Evolutionary conservation across 2,329 filamentous ascomycete species (phyloP).

Genomic region (Coniochaeta sp.): DNA sequence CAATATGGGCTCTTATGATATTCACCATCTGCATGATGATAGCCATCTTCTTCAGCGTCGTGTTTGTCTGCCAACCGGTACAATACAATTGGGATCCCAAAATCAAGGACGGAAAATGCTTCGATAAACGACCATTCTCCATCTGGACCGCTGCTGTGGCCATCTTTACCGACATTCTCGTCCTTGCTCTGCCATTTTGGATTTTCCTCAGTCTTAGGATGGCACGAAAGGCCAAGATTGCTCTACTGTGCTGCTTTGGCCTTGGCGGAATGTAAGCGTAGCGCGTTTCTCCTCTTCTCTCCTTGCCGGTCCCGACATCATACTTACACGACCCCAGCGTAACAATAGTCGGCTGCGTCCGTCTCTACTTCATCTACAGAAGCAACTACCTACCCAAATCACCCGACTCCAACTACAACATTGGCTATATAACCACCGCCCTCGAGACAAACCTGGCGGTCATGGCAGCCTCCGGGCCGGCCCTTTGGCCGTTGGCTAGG

Average conservation of each 20-base stretch:
- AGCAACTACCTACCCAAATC: slow-evolving; percentile 13
- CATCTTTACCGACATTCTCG: slow-evolving; percentile 31
- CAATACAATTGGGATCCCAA: slow-evolving; percentile 21
- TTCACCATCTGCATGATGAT: slow-evolving; percentile 26
- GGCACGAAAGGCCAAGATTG: slow-evolving; percentile 21
- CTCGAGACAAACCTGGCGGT: slow-evolving; percentile 31
- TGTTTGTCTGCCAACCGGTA: slow-evolving; percentile 32
- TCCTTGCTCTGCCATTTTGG: slow-evolving; percentile 26
- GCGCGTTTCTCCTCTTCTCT: neutral
- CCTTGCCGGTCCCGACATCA: neutral
- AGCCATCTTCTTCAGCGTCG: slow-evolving; percentile 25
- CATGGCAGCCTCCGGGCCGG: slow-evolving; percentile 27
- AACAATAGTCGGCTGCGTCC: slow-evolving; percentile 19
- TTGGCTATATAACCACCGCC: slow-evolving; percentile 21
- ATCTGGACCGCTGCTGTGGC: slow-evolving; percentile 26
- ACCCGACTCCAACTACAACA: slow-evolving; percentile 18
- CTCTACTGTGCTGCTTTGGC: slow-evolving; percentile 24
- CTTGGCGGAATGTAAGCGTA: slow-evolving; percentile 18
- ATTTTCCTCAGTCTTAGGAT: slow-evolving; percentile 25
- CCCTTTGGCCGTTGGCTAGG: slow-evolving; percentile 28
- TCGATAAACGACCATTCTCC: slow-evolving; percentile 22
- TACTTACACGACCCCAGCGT: slow-evolving; percentile 11
- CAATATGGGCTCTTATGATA: slow-evolving; percentile 22
- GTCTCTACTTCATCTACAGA: slow-evolving; percentile 16
- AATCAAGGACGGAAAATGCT: slow-evolving; percentile 20